Percentiles rank a stretch among this genome's conserved stretches.
Conservation (phyloP, 495 filamentous ascomycete species). For the Penicilliopsis zonata region DNA sequence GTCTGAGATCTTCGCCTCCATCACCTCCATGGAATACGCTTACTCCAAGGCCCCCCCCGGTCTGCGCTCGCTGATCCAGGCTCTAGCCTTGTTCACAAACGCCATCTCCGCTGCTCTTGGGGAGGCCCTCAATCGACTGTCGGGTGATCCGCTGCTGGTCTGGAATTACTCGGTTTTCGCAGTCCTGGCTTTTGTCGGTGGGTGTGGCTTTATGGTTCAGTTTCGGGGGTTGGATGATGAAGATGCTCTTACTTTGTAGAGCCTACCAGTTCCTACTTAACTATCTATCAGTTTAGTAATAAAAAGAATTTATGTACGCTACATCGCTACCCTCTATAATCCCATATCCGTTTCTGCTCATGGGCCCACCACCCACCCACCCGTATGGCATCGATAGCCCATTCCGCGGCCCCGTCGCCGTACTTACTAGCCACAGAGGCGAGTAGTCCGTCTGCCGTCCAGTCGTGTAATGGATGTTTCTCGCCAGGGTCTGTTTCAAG, state of each 20-base stretch:
- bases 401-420: constrained; percentile 20
- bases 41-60: constrained; percentile 69
- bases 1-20: constrained; percentile 62
- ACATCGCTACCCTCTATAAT: constrained; percentile 13
- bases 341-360: constrained; percentile 30
- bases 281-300: too few relatives aligned
- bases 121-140: constrained; percentile 51
- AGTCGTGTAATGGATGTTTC: constrained; percentile 13
- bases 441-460: constrained; percentile 13
- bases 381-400: constrained; percentile 26
- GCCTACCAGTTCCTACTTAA: background rate
- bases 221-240: constrained; percentile 53
- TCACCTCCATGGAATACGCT: constrained; percentile 59
- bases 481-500: constrained; percentile 25
- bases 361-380: constrained; percentile 27
- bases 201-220: constrained; percentile 47
- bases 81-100: constrained; percentile 55
- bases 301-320: too few relatives aligned
- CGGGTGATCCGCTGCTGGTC: constrained; percentile 55
- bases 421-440: constrained; percentile 14
- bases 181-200: constrained; percentile 48
- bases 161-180: constrained; percentile 54
- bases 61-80: constrained; percentile 63
- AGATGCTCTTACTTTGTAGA: constrained; percentile 40
- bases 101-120: constrained; percentile 59